Base-by-base conservation (phyloP, 2,329 filamentous ascomycete species). In the Aspergillus pseudonomiae region DNA sequence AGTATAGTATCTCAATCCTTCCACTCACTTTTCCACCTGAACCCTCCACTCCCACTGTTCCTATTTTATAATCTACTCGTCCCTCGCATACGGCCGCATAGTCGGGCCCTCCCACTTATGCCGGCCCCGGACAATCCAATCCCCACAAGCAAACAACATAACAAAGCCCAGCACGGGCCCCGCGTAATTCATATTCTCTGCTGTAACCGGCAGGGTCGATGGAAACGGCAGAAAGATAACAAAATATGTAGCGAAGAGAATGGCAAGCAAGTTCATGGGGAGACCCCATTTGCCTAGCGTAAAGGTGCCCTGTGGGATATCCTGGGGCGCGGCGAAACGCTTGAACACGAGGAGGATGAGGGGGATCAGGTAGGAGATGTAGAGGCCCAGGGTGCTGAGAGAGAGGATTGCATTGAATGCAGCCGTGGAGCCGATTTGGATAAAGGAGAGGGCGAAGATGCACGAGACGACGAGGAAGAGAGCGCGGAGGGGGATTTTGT, bases 331-430 rank as follows among this genome's bases (percentile, higher is more conserved):
- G 1, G 46, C 66, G n/a, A 71, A 41, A 0, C 70, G 65, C 64
- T 70, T 72, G 5, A 62, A 32, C 12, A 48, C 58, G 19, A 81
- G 60, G 2, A 68, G 78, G 19, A 74, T 67, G 52, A 82, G 79
- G 6, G 66, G 68, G 14, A 84, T 77, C 52, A 85, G 77, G 69
- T 85, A 86, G 24, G 81, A 83, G 45, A 79, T 78, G 39, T 85
- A 80, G 21, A 85, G 75, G 1, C 80, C 80, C 36, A 78, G 78
- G 50, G 83, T 76, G 10, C 79, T 79, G 12, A 86, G 75, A 6
- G 82, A 84, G 14, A 83, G 77, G 64, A 85, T 81, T 59, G 80
- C 82, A 69, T 85, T 83, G 72, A 85, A 84, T 6, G 83, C 84
- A 4, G 79, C 76, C 5, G 76, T 72, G 21, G 78, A 83, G 28